Percentiles rank a stretch among this genome's conserved stretches.
Conservation (phyloP, 495 filamentous ascomycete species). For the Paragyromitra xinjiangensis region DNA sequence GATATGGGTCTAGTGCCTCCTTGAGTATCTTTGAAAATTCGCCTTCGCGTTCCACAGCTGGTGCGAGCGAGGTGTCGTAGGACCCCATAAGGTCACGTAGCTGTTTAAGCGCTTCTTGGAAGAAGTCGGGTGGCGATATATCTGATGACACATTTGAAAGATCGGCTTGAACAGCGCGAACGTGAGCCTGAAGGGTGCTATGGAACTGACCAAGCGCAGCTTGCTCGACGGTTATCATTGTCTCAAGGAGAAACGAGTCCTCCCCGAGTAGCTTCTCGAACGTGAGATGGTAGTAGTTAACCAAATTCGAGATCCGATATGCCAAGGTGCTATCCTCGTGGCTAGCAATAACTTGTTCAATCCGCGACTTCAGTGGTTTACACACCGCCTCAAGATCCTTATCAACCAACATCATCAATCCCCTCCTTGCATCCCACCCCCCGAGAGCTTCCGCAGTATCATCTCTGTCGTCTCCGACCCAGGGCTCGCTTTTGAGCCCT, state of each 20-base stretch:
- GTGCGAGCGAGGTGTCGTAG: constrained; percentile 79
- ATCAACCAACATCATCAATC: constrained; percentile 86
- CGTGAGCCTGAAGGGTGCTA: constrained; percentile 77
- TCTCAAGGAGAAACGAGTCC: constrained; percentile 73
- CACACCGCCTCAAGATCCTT: constrained; percentile 69
- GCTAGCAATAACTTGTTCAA: constrained; percentile 89
- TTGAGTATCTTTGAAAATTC: constrained; percentile 83
- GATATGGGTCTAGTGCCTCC: constrained; percentile 86
- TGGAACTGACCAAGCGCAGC: constrained; percentile 86
- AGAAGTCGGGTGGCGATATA: constrained; percentile 81
- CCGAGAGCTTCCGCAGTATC: constrained; percentile 64
- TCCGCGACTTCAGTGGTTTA: constrained; percentile 62
- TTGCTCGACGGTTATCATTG: constrained; percentile 72
- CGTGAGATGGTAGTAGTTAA: constrained; percentile 86
- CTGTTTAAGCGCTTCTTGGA: constrained; percentile 79
- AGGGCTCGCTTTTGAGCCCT: constrained; percentile 85
- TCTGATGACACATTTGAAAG: constrained; percentile 71
- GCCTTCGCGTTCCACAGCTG: constrained; percentile 64
- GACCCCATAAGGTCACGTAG: constrained; percentile 79
- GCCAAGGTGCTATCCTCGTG: constrained; percentile 88
- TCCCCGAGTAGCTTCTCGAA: constrained; percentile 80
- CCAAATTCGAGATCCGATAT: constrained; percentile 87
- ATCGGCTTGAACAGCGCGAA: constrained; percentile 75
- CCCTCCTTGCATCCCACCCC: constrained; percentile 81
- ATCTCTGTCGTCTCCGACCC: constrained; percentile 69